Evolutionary conservation across 345 rosid species (phyloP), one percentile per base, ranked within the genome.

Genomic region (Rhodomyrtus tomentosa): DNA sequence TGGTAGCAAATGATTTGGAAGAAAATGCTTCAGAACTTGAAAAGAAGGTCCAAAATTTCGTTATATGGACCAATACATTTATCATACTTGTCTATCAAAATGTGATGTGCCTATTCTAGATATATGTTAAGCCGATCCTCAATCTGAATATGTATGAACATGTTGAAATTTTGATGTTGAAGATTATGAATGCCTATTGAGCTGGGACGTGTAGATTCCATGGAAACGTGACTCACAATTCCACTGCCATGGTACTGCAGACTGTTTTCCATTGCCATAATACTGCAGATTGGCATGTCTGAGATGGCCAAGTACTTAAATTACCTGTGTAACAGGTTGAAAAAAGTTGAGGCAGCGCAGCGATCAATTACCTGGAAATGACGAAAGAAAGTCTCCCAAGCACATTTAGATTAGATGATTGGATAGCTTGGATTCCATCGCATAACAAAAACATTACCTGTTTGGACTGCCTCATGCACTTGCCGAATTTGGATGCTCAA

Each of bases 301-400:
- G 81, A 81, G 84, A 72, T 85, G 87, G 58, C 87, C 81, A 50
- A n/a, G n/a, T n/a, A n/a, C n/a, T n/a, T n/a, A n/a, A n/a, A n/a
- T n/a, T n/a, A n/a, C n/a, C n/a, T n/a, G n/a, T n/a, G n/a, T n/a
- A n/a, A n/a, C n/a, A n/a, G n/a, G n/a, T n/a, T n/a, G n/a, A n/a
- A n/a, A n/a, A n/a, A n/a, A n/a, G n/a, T n/a, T n/a, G n/a, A n/a
- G n/a, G n/a, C n/a, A n/a, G n/a, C n/a, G n/a, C n/a, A n/a, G n/a
- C n/a, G n/a, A n/a, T n/a, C n/a, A n/a, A n/a, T n/a, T n/a, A n/a
- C n/a, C n/a, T n/a, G n/a, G n/a, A n/a, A n/a, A n/a, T n/a, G n/a
- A n/a, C n/a, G n/a, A n/a, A n/a, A n/a, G n/a, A n/a, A n/a, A n/a
- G n/a, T n/a, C n/a, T n/a, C n/a, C n/a, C n/a, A n/a, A n/a, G n/a